phyloP scores from a whole-genome alignment of 129 eudicot genomes.

The Artemisia annua region DNA sequence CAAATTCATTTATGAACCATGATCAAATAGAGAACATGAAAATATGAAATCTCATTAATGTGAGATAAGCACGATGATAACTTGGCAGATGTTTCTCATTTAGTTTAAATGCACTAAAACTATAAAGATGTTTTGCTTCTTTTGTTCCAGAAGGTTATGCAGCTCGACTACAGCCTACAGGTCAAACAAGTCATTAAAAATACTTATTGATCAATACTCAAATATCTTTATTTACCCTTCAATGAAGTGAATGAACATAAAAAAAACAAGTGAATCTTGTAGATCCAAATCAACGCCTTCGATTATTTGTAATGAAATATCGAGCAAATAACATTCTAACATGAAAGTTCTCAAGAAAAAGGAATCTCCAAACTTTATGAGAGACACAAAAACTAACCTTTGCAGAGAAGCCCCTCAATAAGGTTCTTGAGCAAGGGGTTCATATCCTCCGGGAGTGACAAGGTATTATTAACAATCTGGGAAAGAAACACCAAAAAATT shows the following conservation, averaged over 20 bases:
- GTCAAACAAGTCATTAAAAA: neutral
- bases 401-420: constrained; percentile 85
- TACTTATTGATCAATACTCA: neutral
- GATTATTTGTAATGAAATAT: neutral
- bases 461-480: constrained; percentile 13
- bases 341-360: neutral
- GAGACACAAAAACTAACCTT: constrained; percentile 50
- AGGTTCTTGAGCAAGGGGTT: constrained; percentile 17
- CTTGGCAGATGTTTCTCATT: neutral
- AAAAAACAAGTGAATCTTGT: neutral
- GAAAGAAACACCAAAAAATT: neutral
- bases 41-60: neutral
- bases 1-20: neutral
- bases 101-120: constrained; percentile 2
- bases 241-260: constrained; percentile 2
- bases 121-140: constrained; percentile 9
- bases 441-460: constrained; percentile 1
- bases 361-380: neutral
- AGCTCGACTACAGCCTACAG: neutral
- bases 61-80: neutral
- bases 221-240: neutral
- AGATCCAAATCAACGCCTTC: constrained; percentile 14
- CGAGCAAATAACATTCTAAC: constrained; percentile 5
- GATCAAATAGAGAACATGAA: constrained; percentile 4
- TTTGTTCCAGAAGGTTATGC: neutral